These are phyloP conservation scores for Boletus edulis DNA, from an alignment of 768 basidiomycete genomes.

Conservation along the genomic window DNA sequence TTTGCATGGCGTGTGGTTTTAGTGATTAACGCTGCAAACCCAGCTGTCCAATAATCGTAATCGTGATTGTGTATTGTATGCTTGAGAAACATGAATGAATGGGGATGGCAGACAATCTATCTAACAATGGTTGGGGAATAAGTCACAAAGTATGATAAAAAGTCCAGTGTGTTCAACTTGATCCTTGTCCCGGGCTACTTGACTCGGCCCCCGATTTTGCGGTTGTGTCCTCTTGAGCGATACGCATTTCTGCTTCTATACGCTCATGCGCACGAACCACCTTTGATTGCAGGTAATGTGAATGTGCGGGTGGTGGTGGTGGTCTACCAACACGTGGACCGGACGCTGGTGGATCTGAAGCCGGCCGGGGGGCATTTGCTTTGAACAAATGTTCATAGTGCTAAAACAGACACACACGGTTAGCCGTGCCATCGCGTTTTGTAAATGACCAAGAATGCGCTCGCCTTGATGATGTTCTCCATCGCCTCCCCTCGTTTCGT, in stretches of 20 bases:
- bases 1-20: neutral
- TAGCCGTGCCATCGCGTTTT: neutral
- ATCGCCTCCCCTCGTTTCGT: conserved; percentile 68
- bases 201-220: conserved; percentile 20
- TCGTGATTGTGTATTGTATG: conserved; percentile 10
- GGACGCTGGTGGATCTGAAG: conserved; percentile 45
- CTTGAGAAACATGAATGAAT: conserved; percentile 24
- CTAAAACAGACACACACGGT: conserved; percentile 39
- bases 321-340: conserved; percentile 39
- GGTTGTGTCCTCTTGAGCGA: conserved; percentile 24
- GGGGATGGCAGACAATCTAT: conserved; percentile 24
- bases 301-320: conserved; percentile 49
- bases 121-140: conserved; percentile 19
- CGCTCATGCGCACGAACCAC: conserved; percentile 93
- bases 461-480: conserved; percentile 72
- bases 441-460: conserved; percentile 10
- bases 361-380: conserved; percentile 73
- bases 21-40: neutral
- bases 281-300: conserved; percentile 95
- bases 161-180: conserved; percentile 18
- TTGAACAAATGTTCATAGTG: conserved; percentile 93
- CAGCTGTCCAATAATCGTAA: conserved; percentile 12
- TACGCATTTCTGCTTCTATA: conserved; percentile 80
- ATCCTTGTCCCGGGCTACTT: conserved; percentile 17
- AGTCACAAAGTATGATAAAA: conserved; percentile 6